These are phyloP conservation scores for Collybia nuda DNA, from an alignment of 768 basidiomycete genomes.

Conservation along the genomic window DNA sequence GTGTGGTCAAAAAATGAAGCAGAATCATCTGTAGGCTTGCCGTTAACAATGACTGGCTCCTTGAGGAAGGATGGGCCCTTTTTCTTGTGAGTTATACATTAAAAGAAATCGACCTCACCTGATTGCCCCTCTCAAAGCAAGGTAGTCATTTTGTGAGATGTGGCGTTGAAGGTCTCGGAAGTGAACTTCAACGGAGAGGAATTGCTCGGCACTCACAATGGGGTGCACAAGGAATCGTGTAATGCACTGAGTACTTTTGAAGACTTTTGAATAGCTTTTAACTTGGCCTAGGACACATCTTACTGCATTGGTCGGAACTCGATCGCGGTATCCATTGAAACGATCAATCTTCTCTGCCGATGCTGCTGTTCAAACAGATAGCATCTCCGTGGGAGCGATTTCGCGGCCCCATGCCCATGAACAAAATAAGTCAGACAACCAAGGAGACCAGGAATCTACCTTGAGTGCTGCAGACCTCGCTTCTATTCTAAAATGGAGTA, in stretches of 20 bases:
- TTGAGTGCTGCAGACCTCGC: slow-evolving; percentile 61
- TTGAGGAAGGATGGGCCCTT: slow-evolving; percentile 71
- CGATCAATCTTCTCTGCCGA: slow-evolving; percentile 57
- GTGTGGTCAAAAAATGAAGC: not conserved
- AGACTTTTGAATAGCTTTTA: not conserved
- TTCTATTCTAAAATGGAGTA: slow-evolving; percentile 72
- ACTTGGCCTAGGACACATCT: slow-evolving; percentile 46
- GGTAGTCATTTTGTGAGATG: slow-evolving; percentile 67
- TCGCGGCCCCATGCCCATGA: slow-evolving; percentile 26
- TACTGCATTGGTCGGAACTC: slow-evolving; percentile 41
- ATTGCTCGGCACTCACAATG: slow-evolving; percentile 67
- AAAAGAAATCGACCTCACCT: not conserved
- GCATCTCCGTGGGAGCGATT: slow-evolving; percentile 24
- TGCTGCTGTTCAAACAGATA: slow-evolving; percentile 64
- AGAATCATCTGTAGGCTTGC: slow-evolving; percentile 42
- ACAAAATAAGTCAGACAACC: slow-evolving; percentile 29
- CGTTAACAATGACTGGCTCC: slow-evolving; percentile 65
- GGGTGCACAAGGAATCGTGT: slow-evolving; percentile 76
- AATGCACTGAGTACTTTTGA: slow-evolving; percentile 18
- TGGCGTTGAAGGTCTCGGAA: slow-evolving; percentile 65
- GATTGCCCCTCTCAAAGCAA: slow-evolving; percentile 41
- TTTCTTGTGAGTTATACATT: slow-evolving; percentile 46
- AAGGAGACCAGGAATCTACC: slow-evolving; percentile 57
- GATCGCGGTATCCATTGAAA: slow-evolving; percentile 49
- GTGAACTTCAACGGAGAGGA: slow-evolving; percentile 65